Percentiles rank a stretch among this genome's conserved stretches.
phyloP scores from a whole-genome alignment of 129 eudicot species.

The Lactuca sativa region DNA sequence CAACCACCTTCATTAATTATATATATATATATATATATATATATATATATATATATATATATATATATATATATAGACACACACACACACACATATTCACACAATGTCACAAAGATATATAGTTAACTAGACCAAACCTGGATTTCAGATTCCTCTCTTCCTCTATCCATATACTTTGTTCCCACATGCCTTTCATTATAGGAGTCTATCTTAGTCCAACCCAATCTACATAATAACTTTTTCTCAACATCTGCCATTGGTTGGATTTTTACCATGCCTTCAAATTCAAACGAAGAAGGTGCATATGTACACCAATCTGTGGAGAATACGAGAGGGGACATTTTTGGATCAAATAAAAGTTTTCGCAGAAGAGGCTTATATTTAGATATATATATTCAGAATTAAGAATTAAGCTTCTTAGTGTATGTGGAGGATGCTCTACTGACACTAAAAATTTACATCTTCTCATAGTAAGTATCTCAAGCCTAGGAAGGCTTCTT shows the following conservation, averaged over 20 bases:
- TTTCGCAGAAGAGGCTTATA: background rate
- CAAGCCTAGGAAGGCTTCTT: no score
- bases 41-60: no score
- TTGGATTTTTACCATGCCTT: slow-evolving; percentile 15
- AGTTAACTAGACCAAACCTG: slow-evolving; percentile 3
- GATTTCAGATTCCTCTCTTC: no score
- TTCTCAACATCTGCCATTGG: background rate
- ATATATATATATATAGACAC: no score
- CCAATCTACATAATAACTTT: background rate
- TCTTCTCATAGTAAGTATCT: no score
- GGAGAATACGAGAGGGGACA: background rate
- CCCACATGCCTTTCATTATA: background rate
- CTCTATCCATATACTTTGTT: background rate
- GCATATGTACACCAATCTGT: background rate
- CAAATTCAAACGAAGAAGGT: background rate
- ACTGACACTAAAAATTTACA: background rate
- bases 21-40: background rate
- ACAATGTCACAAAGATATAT: background rate
- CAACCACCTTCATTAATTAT: background rate
- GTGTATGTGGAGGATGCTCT: slow-evolving; percentile 19
- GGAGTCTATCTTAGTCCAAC: background rate
- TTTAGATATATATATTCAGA: no score
- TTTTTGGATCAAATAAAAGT: slow-evolving; percentile 21
- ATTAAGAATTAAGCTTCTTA: background rate
- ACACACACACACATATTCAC: no score